Evolutionary conservation across 371 early-diverging fungal genomes (phyloP), one percentile per base, ranked within the genome.

Genomic region (Mucor lusitanicus): DNA sequence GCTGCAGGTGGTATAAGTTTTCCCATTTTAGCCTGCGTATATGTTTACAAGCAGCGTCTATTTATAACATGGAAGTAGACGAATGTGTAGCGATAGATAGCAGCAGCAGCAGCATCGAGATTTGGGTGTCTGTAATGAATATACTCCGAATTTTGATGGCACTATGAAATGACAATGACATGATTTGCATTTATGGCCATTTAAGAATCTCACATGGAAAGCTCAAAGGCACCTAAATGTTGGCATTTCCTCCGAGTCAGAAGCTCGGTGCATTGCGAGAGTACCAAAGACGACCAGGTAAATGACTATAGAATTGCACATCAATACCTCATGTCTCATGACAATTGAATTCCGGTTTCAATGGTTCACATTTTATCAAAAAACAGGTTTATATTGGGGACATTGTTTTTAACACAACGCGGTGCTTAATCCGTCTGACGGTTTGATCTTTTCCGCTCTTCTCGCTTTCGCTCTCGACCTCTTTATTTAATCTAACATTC

Each of bases 291-390:
- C 11, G 13, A 37, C 13, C 13, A 37, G 37, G 37, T 11, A 48
- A 23, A 19, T 25, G 48, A 11, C 0, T 3, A 25, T 7, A 48
- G 2, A 25, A 48, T 48, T 65, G 59, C 37, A 8, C 54, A 46
- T 37, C 37, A 13, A 37, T 37, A 37, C 37, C 11, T 37, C 46
- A 46, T 46, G 46, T 46, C 46, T 46, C 46, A 46, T 48, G 11
- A 21, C 25, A 48, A 48, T 11, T 48, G 48, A 48, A 48, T 57
- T 57, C 57, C 57, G 57, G 57, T 57, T 57, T 57, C 57, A 57
- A 57, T 35, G 57, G 33, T 48, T 48, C 48, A 48, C 48, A 50
- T 50, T 48, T 50, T 50, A 25, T 50, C 25, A 25, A 50, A 50
- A 50, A 50, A 25, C 50, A 23, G 50, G 50, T 25, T 50, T 19